phyloP scores from a whole-genome alignment of 202 grass and related monocot genomes.

The Zizania palustris region DNA sequence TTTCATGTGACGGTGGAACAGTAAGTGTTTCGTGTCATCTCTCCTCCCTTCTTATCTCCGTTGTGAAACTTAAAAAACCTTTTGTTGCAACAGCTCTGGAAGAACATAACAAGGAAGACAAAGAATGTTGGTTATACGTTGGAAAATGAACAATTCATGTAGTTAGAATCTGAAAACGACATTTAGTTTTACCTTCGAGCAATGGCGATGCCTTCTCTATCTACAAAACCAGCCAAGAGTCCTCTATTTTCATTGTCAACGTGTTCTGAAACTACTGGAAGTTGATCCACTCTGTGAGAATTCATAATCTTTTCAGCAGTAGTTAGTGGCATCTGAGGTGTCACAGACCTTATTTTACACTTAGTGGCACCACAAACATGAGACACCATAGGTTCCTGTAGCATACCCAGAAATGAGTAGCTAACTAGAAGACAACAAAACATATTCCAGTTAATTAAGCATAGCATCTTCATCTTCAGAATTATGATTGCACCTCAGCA shows the following conservation, averaged over 20 bases:
- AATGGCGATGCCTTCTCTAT: conserved; percentile 70
- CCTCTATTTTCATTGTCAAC: conserved; percentile 26
- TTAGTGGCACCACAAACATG: conserved; percentile 54
- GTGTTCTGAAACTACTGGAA: conserved; percentile 75
- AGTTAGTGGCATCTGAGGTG: conserved; percentile 57
- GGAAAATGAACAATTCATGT: neutral
- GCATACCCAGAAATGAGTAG: conserved; percentile 30
- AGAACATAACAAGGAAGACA: conserved; percentile 25
- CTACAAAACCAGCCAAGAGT: conserved; percentile 64
- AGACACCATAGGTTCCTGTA: conserved; percentile 51
- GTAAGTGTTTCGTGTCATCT: neutral
- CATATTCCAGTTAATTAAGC: neutral
- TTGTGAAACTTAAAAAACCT: conserved; percentile 49
- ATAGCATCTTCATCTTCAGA: conserved; percentile 21
- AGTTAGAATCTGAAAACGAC: conserved; percentile 2
- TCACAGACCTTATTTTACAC: conserved; percentile 58
- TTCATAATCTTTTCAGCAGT: conserved; percentile 79
- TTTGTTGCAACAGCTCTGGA: conserved; percentile 59
- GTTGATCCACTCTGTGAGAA: conserved; percentile 51
- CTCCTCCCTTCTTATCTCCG: conserved; percentile 29
- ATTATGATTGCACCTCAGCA: conserved; percentile 13
- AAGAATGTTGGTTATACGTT: neutral
- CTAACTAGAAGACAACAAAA: conserved; percentile 12
- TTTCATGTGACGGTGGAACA: neutral
- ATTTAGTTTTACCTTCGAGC: conserved; percentile 59